Evolutionary conservation across 2,329 filamentous ascomycete species (phyloP).

Genomic region (Fusarium nodosum): DNA sequence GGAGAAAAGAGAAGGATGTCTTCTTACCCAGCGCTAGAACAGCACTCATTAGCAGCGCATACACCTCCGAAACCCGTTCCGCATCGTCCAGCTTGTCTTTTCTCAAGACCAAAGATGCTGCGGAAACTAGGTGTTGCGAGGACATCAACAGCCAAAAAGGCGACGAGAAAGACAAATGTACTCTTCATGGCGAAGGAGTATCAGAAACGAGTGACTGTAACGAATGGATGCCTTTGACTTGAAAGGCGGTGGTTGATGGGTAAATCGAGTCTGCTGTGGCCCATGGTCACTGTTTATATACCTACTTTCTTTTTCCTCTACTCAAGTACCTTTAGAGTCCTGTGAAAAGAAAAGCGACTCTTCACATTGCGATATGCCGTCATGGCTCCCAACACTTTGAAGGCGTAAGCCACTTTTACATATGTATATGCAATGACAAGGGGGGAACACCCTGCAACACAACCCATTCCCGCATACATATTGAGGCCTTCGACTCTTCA

Average conservation of each 20-base stretch:
- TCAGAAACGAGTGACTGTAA: conserved; percentile 47
- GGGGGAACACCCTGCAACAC: conserved; percentile 1
- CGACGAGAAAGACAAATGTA: conserved; percentile 7
- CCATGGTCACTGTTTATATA: conserved; percentile 14
- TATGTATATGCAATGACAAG: conserved; percentile 3
- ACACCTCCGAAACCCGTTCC: conserved; percentile 55
- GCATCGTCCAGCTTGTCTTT: conserved; percentile 58
- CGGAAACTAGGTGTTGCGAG: conserved; percentile 4
- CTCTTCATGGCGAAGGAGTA: conserved; percentile 32
- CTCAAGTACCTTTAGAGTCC: neutral
- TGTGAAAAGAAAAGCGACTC: neutral
- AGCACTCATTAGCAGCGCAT: conserved; percentile 57
- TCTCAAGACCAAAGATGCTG: conserved; percentile 17
- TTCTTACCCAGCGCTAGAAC: conserved; percentile 59
- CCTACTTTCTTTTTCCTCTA: neutral
- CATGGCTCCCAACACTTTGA: neutral
- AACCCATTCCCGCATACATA: neutral
- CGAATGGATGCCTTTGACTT: conserved; percentile 33
- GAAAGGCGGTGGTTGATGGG: neutral
- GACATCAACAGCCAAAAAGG: conserved; percentile 13
- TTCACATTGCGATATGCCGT: neutral
- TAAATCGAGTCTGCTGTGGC: neutral
- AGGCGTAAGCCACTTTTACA: conserved; percentile 3
- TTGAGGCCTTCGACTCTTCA: conserved; percentile 5
- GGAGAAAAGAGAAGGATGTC: neutral